Percentiles rank a stretch among this genome's conserved stretches.
These are phyloP conservation scores for Globisporangium orthogonon DNA, from an alignment of 352 stramenopile genomes.

Conservation along the genomic window DNA sequence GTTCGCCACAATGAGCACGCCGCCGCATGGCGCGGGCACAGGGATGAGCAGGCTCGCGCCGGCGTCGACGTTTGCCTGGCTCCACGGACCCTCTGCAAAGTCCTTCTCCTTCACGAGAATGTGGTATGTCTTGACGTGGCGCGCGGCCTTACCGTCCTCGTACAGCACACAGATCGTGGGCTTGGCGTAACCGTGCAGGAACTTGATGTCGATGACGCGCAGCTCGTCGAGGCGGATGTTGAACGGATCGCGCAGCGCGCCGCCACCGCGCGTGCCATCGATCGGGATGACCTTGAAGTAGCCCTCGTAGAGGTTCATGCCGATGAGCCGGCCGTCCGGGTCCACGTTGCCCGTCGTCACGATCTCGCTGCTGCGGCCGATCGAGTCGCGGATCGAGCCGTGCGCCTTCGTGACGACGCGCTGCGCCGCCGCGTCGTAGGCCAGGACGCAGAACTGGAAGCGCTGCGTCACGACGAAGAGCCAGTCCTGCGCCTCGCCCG, in stretches of 20 bases:
- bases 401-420: conserved; percentile 84
- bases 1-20: conserved; percentile 89
- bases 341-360: conserved; percentile 88
- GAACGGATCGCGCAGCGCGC: conserved; percentile 78
- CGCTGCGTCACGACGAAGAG: conserved; percentile 87
- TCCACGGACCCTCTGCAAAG: conserved; percentile 85
- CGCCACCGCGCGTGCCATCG: conserved; percentile 52
- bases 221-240: conserved; percentile 92
- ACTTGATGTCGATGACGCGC: conserved; percentile 92
- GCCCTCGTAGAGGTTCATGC: conserved; percentile 90
- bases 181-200: conserved; percentile 85
- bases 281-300: conserved; percentile 91
- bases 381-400: conserved; percentile 80
- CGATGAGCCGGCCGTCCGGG: conserved; percentile 77
- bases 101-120: conserved; percentile 89
- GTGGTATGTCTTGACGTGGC: conserved; percentile 90
- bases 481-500: conserved; percentile 75
- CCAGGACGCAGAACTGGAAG: conserved; percentile 88
- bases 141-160: conserved; percentile 85
- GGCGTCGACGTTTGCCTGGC: conserved; percentile 85
- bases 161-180: conserved; percentile 91
- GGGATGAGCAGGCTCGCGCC: conserved; percentile 86
- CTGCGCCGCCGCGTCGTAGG: conserved; percentile 61
- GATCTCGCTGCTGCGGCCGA: conserved; percentile 85
- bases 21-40: conserved; percentile 72